A percentile compares a stretch with the other conserved stretches of the same genome.
phyloP scores from a whole-genome alignment of 805 yeast species.

The Saccharomycopsis guyanensis region DNA sequence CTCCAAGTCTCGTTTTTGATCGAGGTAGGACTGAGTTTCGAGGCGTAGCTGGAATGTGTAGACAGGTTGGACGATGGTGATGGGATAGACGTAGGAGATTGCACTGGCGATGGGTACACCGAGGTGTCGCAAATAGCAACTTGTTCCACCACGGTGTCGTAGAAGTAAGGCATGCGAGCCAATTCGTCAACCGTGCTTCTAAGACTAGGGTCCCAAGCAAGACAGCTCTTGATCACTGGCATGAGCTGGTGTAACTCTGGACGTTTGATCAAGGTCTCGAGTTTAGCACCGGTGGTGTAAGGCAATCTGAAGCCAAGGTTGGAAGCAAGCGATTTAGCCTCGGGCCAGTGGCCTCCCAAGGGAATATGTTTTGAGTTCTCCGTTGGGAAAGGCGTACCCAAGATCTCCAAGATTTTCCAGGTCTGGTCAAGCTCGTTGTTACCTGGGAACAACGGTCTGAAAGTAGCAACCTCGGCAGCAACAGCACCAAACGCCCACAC shows the following conservation, averaged over 20 bases:
- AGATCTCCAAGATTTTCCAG: slow-evolving; percentile 51
- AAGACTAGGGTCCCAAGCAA: slow-evolving; percentile 74
- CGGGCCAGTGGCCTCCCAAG: slow-evolving; percentile 70
- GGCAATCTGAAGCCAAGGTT: slow-evolving; percentile 54
- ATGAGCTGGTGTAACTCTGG: slow-evolving; percentile 33
- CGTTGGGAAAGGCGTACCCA: slow-evolving; percentile 61
- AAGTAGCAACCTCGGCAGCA: slow-evolving; percentile 63
- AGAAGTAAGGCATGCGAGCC: slow-evolving; percentile 47
- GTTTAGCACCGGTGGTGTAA: slow-evolving; percentile 39
- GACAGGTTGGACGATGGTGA: neutral
- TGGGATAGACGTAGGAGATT: neutral
- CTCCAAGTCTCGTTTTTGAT: no score
- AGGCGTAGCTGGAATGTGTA: neutral
- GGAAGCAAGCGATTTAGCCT: slow-evolving; percentile 45
- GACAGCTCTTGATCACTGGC: slow-evolving; percentile 42
- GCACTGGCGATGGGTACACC: neutral
- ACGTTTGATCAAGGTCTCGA: slow-evolving; percentile 39
- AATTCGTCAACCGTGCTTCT: slow-evolving; percentile 47
- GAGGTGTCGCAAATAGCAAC: neutral
- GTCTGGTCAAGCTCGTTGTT: slow-evolving; percentile 71
- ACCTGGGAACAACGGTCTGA: slow-evolving; percentile 82
- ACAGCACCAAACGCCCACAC: slow-evolving; percentile 85
- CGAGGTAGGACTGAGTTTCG: neutral
- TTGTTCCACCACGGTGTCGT: slow-evolving; percentile 31
- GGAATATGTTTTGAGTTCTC: slow-evolving; percentile 27